These are phyloP conservation scores for Jatropha curcas DNA, from an alignment of 345 rosid genomes.

Conservation along the genomic window DNA sequence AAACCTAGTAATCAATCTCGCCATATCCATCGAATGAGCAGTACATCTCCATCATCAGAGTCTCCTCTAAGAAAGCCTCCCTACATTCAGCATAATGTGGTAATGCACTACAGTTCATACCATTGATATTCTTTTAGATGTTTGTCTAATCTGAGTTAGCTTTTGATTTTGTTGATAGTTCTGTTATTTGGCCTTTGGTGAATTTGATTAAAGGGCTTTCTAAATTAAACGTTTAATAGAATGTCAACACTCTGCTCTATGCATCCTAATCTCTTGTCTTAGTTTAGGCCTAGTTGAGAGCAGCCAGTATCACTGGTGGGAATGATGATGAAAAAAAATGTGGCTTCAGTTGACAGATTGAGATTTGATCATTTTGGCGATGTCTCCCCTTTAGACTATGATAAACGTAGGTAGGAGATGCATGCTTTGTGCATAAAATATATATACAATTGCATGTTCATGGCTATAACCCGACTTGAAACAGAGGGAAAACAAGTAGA, in stretches of 20 bases:
- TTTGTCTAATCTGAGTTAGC: neutral
- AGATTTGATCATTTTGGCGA: neutral
- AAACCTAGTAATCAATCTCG: constrained; percentile 56
- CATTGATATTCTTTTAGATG: neutral
- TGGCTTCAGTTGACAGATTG: neutral
- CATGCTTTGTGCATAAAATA: neutral
- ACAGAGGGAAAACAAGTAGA: neutral
- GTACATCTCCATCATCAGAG: constrained; percentile 83
- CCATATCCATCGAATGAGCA: constrained; percentile 63
- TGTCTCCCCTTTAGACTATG: neutral
- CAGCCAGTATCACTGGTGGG: neutral
- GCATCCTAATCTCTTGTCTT: neutral
- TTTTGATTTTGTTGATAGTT: neutral
- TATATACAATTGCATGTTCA: neutral
- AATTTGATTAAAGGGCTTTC: neutral
- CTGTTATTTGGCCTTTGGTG: neutral
- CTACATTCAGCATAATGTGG: constrained; percentile 57
- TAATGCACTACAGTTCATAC: constrained; percentile 19
- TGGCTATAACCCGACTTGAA: neutral
- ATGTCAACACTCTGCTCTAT: neutral
- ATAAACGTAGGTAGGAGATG: neutral
- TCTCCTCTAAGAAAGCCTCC: constrained; percentile 77
- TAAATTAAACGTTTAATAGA: neutral
- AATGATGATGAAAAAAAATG: neutral
- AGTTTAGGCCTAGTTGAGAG: neutral